Evolutionary conservation across 352 stramenopile species (phyloP), one percentile per base, ranked within the genome.

Genomic region (Pythium vanterpoolii): DNA sequence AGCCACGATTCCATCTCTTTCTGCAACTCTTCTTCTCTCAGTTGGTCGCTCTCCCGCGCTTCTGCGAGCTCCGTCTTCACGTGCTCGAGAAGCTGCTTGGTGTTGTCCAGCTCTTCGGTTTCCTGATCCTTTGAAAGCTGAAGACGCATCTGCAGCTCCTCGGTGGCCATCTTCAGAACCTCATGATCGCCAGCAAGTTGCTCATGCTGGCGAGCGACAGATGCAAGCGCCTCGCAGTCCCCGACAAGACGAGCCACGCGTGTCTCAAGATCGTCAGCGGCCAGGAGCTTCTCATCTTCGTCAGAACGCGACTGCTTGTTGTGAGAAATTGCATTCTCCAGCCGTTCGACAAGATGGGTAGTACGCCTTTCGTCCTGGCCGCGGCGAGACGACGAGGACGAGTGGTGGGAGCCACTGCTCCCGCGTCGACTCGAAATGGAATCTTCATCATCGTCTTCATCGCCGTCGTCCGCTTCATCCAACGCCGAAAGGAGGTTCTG

Each of bases 131-230:
- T 42, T 11, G 56, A 56, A 5, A 72, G n/a, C 16, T 72, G 60
- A 16, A 68, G 39, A 16, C 61, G 61, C 38, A 53, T 68, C 30
- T 55, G 46, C 23, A 84, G 31, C 27, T 81, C 69, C 36, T 83
- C 67, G 4, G 79, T 51, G 19, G 75, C 71, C 66, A 79, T 70
- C 36, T 76, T 66, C n/a, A 80, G 55, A 28, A 70, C 30, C 40
- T 74, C 52, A 24, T 87, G 74, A 38, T 77, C 73, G 18, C 78
- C 65, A 6, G 65, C 27, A n/a, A 70, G 51, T 45, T 45, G 11
- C 50, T 64, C 65, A 21, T 64, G 55, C 27, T 76, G 46, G 26
- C 55, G 14, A 6, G 69, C 70, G 21, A 47, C 34, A 3, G 61
- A 42, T 49, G 69, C 66, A 33, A 86, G 47, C 3, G 40, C 50